Conservation (phyloP, 306 rosid species). For the Pueraria montana region DNA sequence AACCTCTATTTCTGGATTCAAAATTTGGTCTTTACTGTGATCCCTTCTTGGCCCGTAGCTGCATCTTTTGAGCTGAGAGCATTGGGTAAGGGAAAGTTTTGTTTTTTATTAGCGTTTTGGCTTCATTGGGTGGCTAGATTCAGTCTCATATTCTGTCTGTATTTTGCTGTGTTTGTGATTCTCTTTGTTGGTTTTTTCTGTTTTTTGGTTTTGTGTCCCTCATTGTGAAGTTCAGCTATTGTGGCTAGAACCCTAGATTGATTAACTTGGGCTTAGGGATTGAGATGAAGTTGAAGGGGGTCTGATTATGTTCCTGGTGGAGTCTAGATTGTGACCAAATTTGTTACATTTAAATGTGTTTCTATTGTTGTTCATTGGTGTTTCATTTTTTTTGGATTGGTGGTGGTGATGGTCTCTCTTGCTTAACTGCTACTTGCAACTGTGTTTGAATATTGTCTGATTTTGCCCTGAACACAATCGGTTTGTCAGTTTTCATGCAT, state of each 20-base stretch:
- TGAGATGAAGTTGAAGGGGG: conserved; percentile 27
- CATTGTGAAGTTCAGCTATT: conserved; percentile 16
- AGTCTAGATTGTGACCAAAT: conserved; percentile 31
- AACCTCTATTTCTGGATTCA: conserved; percentile 1
- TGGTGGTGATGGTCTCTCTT: conserved; percentile 12
- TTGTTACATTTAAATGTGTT: neutral
- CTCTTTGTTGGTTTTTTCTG: neutral
- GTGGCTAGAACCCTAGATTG: conserved; percentile 49
- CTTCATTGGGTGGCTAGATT: conserved; percentile 48
- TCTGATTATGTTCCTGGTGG: conserved; percentile 23
- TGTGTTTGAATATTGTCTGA: conserved; percentile 5
- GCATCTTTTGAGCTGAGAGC: conserved; percentile 41
- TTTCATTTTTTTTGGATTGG: conserved; percentile 26
- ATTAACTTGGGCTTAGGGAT: conserved; percentile 29
- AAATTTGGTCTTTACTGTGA: conserved; percentile 21
- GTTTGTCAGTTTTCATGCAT: conserved; percentile 10
- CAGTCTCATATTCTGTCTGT: conserved; percentile 22
- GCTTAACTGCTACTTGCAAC: conserved; percentile 10
- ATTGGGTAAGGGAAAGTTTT: conserved; percentile 48
- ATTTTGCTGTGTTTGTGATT: conserved; percentile 21
- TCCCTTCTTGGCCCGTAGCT: conserved; percentile 20
- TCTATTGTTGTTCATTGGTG: neutral
- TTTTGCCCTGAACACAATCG: conserved; percentile 9
- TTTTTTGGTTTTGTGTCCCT: conserved; percentile 12
- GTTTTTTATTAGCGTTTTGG: conserved; percentile 6